Evolutionary conservation across 352 stramenopile species (phyloP).

Genomic region (Phytophthora pseudosyringae): DNA sequence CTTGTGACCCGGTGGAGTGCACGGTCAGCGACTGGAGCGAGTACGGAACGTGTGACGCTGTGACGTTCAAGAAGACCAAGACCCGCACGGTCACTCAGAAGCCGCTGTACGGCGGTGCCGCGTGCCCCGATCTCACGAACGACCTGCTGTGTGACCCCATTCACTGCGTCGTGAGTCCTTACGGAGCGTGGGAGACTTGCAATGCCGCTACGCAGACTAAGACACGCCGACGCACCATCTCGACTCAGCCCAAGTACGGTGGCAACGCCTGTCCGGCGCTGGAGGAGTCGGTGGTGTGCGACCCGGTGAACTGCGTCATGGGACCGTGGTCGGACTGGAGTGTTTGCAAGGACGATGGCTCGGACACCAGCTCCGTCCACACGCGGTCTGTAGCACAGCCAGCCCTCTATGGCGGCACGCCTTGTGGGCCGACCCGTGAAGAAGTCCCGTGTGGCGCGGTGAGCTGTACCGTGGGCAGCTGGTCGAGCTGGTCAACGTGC

Average conservation of each 20-base stretch:
- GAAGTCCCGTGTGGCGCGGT: conserved; percentile 53
- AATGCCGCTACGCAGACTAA: conserved; percentile 45
- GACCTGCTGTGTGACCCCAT: conserved; percentile 57
- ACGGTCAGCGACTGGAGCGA: conserved; percentile 48
- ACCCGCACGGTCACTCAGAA: conserved; percentile 36
- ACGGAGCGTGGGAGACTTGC: conserved; percentile 41
- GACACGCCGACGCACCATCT: conserved; percentile 39
- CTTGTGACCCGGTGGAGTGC: conserved; percentile 57
- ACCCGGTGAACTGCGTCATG: conserved; percentile 59
- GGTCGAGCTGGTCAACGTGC: conserved; percentile 52
- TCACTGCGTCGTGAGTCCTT: conserved; percentile 52
- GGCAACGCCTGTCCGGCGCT: conserved; percentile 39
- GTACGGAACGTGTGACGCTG: conserved; percentile 46
- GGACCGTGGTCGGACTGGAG: conserved; percentile 41
- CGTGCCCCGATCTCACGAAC: conserved; percentile 54
- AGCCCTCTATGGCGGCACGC: conserved; percentile 47
- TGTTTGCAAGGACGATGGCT: conserved; percentile 32
- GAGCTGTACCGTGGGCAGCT: conserved; percentile 54
- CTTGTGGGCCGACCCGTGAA: conserved; percentile 34
- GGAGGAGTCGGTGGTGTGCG: conserved; percentile 39
- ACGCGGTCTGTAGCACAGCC: conserved; percentile 37
- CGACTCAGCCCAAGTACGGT: conserved; percentile 38
- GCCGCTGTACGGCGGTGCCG: conserved; percentile 45
- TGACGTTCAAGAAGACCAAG: conserved; percentile 60
- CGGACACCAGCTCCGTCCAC: conserved; percentile 33